Evolutionary conservation across 768 basidiomycete genomes (phyloP).

Genomic region (Phylloporus arenicola): DNA sequence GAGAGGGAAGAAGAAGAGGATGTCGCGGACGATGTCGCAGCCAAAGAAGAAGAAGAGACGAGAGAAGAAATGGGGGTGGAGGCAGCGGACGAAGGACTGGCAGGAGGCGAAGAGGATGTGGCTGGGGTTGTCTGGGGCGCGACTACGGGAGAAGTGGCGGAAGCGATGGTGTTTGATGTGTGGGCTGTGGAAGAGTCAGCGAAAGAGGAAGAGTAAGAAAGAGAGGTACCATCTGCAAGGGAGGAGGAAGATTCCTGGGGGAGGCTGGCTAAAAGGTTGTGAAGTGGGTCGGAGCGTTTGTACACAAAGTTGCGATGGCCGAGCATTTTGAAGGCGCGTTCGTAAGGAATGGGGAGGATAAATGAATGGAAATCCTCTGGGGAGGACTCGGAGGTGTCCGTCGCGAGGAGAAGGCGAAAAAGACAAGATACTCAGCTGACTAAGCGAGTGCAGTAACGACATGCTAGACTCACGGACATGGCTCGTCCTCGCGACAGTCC

Average conservation of each 20-base stretch:
- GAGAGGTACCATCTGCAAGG: neutral
- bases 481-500: conserved; percentile 10
- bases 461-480: conserved; percentile 20
- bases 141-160: neutral
- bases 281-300: conserved; percentile 3
- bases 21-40: neutral
- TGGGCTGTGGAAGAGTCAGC: conserved; percentile 11
- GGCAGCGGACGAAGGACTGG: conserved; percentile 1
- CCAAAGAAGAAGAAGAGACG: conserved; percentile 8
- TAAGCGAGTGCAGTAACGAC: neutral
- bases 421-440: conserved; percentile 1
- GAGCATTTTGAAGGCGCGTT: conserved; percentile 8
- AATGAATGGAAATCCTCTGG: conserved; percentile 17
- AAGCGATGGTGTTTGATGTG: neutral
- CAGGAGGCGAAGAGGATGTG: conserved; percentile 3
- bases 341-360: conserved; percentile 21
- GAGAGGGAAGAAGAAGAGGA: conserved; percentile 6
- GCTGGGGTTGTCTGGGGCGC: neutral
- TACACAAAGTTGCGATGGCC: conserved; percentile 11
- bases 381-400: neutral
- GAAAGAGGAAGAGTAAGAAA: neutral
- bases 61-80: conserved; percentile 6
- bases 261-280: neutral
- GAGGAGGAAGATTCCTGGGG: neutral
- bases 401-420: neutral